Conservation (phyloP, 225 moss, liverwort and hornwort species). For the Antitrichia curtipendula region DNA sequence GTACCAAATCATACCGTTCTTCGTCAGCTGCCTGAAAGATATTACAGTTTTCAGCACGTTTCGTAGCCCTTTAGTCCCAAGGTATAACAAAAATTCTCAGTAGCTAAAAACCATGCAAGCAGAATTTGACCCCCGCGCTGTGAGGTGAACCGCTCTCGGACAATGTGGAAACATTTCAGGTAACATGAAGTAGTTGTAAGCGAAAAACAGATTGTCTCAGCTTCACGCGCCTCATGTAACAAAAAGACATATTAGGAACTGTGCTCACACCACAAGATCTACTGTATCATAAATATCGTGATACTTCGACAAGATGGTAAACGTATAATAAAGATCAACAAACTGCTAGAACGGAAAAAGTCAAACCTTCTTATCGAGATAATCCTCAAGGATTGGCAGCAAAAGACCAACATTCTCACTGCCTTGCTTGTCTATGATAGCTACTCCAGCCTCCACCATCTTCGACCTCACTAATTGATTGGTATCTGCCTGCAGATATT, state of each 20-base stretch:
- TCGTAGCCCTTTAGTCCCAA: neutral
- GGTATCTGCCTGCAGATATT: conserved; percentile 57
- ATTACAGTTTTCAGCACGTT: neutral
- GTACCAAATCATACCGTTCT: conserved; percentile 86
- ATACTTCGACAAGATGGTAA: neutral
- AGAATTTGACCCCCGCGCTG: neutral
- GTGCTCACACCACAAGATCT: neutral
- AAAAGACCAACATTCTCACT: conserved; percentile 76
- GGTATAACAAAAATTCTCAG: neutral
- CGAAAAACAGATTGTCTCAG: neutral
- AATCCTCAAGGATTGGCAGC: conserved; percentile 88
- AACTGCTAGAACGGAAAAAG: neutral
- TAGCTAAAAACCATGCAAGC: neutral
- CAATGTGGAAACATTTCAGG: neutral
- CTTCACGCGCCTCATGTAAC: neutral
- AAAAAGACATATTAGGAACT: neutral
- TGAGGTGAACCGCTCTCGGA: neutral
- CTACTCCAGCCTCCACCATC: conserved; percentile 97
- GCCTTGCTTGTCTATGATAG: conserved; percentile 90
- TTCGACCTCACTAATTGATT: conserved; percentile 74
- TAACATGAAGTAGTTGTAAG: neutral
- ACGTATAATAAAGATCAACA: neutral
- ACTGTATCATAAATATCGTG: neutral
- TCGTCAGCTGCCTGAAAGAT: conserved; percentile 77
- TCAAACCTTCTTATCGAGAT: conserved; percentile 85